phyloP scores from a whole-genome alignment of 192 early-diverging fungal species.

The Pilaira anomala region DNA sequence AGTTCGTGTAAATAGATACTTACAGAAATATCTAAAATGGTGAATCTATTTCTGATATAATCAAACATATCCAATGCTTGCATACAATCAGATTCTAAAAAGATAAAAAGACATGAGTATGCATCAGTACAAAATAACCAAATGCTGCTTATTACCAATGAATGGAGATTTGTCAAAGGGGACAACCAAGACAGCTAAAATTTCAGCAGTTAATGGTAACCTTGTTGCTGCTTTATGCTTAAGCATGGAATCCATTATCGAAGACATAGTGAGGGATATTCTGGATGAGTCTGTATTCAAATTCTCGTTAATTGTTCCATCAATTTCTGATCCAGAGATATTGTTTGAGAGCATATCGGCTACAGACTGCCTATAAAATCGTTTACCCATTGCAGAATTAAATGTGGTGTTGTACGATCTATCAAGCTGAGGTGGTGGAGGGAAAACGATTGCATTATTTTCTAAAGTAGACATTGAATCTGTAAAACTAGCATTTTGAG shows the following conservation, averaged over 20 bases:
- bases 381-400: not conserved
- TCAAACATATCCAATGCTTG: constrained; percentile 41
- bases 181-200: constrained; percentile 17
- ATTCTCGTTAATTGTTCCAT: not conserved
- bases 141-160: constrained; percentile 8
- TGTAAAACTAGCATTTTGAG: constrained; percentile 20
- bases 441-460: no score
- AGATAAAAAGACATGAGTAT: not conserved
- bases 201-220: constrained; percentile 25
- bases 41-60: constrained; percentile 31
- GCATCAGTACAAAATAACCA: not conserved
- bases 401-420: not conserved
- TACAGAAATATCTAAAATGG: constrained; percentile 24
- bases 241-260: constrained; percentile 5
- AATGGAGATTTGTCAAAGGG: constrained; percentile 19
- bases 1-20: no score
- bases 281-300: not conserved
- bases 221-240: constrained; percentile 27
- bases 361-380: not conserved
- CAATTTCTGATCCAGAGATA: not conserved
- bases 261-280: constrained; percentile 5
- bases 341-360: not conserved
- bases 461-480: not conserved
- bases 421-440: not conserved
- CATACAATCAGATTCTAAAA: constrained; percentile 31